phyloP scores from a whole-genome alignment of 2,329 filamentous ascomycete species.

The Pseudocercospora eumusae region DNA sequence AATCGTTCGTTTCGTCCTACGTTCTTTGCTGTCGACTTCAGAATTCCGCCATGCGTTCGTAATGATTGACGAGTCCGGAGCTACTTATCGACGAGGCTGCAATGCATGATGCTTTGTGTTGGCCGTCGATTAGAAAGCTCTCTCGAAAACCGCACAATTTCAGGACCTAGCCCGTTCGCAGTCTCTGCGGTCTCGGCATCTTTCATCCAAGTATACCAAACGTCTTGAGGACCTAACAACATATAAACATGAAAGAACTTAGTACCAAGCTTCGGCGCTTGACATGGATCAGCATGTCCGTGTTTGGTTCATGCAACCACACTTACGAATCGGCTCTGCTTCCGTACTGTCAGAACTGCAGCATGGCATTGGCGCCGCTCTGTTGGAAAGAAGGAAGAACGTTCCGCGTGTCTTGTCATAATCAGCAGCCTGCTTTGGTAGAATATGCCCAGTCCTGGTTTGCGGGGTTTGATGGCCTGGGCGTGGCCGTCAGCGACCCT shows the following conservation, averaged over 20 bases:
- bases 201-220: background rate
- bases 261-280: background rate
- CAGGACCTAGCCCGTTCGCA: too few species aligned
- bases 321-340: background rate
- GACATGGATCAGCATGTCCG: background rate
- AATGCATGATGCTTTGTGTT: background rate
- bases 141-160: too few species aligned
- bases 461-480: constrained; percentile 2
- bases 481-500: background rate
- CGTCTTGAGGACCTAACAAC: background rate
- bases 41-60: background rate
- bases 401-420: background rate
- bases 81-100: background rate
- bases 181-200: too few species aligned
- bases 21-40: background rate
- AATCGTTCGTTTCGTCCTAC: background rate
- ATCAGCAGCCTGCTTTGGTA: background rate
- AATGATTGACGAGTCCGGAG: background rate
- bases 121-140: background rate
- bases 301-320: background rate
- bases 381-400: background rate
- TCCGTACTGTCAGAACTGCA: background rate
- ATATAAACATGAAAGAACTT: background rate
- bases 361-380: background rate
- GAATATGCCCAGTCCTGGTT: background rate